phyloP scores from a whole-genome alignment of 2,329 filamentous ascomycete genomes.

The Exserohilum rostratum region DNA sequence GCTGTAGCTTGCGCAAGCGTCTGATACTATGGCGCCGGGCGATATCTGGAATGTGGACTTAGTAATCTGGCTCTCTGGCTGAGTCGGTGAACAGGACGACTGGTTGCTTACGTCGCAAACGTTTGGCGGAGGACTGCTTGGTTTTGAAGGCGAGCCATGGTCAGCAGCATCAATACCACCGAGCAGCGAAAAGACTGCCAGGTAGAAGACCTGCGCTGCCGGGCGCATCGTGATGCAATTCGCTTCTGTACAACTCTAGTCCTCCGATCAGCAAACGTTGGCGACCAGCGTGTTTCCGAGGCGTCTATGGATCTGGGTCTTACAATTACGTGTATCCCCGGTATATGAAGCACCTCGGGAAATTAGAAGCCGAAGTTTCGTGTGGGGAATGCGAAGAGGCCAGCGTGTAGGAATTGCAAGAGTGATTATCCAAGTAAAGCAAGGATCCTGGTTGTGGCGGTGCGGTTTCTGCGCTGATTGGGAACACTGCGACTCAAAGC shows the following conservation, averaged over 20 bases:
- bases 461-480: slow-evolving; percentile 20
- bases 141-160: slow-evolving; percentile 47
- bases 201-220: slow-evolving; percentile 63
- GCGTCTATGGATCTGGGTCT: slow-evolving; percentile 22
- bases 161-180: slow-evolving; percentile 53
- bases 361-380: slow-evolving; percentile 27
- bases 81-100: slow-evolving; percentile 25
- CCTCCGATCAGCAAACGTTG: slow-evolving; percentile 45
- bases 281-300: slow-evolving; percentile 27
- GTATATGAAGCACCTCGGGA: slow-evolving; percentile 33
- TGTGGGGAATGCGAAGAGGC: slow-evolving; percentile 44
- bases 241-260: slow-evolving; percentile 20
- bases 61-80: slow-evolving; percentile 35
- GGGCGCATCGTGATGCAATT: slow-evolving; percentile 54
- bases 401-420: slow-evolving; percentile 43
- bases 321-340: slow-evolving; percentile 18
- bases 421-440: slow-evolving; percentile 18
- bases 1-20: slow-evolving; percentile 92
- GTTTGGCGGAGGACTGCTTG: slow-evolving; percentile 50
- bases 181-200: slow-evolving; percentile 66
- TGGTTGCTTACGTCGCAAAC: slow-evolving; percentile 62
- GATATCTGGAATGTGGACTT: slow-evolving; percentile 70
- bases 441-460: slow-evolving; percentile 32
- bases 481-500: slow-evolving; percentile 22
- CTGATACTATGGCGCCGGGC: slow-evolving; percentile 84